Evolutionary conservation across 257 asterid genomes (phyloP).

Genomic region (Sherardia arvensis): DNA sequence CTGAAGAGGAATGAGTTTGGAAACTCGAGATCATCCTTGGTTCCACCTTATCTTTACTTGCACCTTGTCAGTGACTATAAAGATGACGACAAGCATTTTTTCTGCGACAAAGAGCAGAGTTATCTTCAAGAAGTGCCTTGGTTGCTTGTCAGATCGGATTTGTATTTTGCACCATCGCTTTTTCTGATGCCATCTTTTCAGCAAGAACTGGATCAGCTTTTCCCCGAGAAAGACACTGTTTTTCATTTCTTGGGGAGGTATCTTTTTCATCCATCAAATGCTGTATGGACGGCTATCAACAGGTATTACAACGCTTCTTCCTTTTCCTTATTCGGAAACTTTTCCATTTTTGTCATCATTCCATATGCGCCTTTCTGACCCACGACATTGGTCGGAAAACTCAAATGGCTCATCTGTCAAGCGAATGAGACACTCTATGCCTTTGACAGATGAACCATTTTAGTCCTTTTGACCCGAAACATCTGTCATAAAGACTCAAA

Average conservation of each 20-base stretch:
- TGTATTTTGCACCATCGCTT: slow-evolving; percentile 67
- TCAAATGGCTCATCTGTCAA: too few species aligned
- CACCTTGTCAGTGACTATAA: slow-evolving; percentile 68
- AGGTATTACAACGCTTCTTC: slow-evolving; percentile 44
- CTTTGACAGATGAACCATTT: too few species aligned
- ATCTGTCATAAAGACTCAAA: too few species aligned
- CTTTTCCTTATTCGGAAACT: too few species aligned
- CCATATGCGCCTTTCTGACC: too few species aligned
- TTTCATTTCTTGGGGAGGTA: slow-evolving; percentile 74
- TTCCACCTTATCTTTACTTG: slow-evolving; percentile 39
- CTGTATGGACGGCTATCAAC: slow-evolving; percentile 64
- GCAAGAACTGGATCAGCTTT: slow-evolving; percentile 43
- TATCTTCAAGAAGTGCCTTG: slow-evolving; percentile 41
- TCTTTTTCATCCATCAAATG: slow-evolving; percentile 67
- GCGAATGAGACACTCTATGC: too few species aligned
- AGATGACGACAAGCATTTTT: slow-evolving; percentile 55
- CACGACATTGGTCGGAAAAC: too few species aligned
- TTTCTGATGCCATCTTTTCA: slow-evolving; percentile 54
- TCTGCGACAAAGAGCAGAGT: slow-evolving; percentile 56
- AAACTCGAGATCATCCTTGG: slow-evolving; percentile 10
- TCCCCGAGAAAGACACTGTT: slow-evolving; percentile 60
- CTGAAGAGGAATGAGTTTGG: slow-evolving; percentile 29
- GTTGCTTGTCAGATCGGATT: slow-evolving; percentile 52
- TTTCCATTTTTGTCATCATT: too few species aligned
- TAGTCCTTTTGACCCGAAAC: too few species aligned